A percentile compares a stretch with the other conserved stretches of the same genome.
Conservation (phyloP, 169 alveolate species). For the Babesia bigemina region DNA sequence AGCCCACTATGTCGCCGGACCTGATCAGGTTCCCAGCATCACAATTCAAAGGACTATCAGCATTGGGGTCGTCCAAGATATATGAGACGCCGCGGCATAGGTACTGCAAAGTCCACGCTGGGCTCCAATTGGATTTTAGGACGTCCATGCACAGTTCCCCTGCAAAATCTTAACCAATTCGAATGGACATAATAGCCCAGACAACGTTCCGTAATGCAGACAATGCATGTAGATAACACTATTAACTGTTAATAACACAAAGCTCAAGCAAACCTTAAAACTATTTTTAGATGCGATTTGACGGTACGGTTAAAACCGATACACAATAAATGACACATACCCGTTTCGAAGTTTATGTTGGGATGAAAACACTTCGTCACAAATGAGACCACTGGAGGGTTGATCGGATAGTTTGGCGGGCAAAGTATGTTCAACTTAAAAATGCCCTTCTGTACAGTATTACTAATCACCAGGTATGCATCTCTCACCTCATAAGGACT, state of each 20-base stretch:
- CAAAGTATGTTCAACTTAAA: slow-evolving; percentile 87
- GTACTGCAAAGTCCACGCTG: slow-evolving; percentile 94
- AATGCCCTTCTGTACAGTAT: slow-evolving; percentile 71
- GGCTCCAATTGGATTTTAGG: slow-evolving; percentile 93
- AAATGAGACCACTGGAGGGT: slow-evolving; percentile 92
- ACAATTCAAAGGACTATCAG: slow-evolving; percentile 96
- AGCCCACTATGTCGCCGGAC: slow-evolving; percentile 91
- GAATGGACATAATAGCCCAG: neutral
- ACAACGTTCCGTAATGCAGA: no score
- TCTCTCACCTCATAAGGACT: slow-evolving; percentile 89
- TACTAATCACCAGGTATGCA: neutral
- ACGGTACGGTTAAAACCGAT: no score
- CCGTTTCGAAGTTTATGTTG: slow-evolving; percentile 92
- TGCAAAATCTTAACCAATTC: slow-evolving; percentile 22
- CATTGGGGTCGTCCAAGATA: slow-evolving; percentile 91
- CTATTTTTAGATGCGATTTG: no score
- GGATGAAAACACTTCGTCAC: slow-evolving; percentile 95
- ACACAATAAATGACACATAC: slow-evolving; percentile 50
- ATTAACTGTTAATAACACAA: no score
- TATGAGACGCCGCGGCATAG: slow-evolving; percentile 90
- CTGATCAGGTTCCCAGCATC: slow-evolving; percentile 94
- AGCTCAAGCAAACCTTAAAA: no score
- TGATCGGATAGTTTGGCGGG: slow-evolving; percentile 90
- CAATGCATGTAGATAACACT: no score
- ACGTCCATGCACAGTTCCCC: slow-evolving; percentile 94